Percentiles rank a stretch among this genome's conserved stretches.
Conservation (phyloP, 495 filamentous ascomycete species). For the Aspergillus bertholletiae region DNA sequence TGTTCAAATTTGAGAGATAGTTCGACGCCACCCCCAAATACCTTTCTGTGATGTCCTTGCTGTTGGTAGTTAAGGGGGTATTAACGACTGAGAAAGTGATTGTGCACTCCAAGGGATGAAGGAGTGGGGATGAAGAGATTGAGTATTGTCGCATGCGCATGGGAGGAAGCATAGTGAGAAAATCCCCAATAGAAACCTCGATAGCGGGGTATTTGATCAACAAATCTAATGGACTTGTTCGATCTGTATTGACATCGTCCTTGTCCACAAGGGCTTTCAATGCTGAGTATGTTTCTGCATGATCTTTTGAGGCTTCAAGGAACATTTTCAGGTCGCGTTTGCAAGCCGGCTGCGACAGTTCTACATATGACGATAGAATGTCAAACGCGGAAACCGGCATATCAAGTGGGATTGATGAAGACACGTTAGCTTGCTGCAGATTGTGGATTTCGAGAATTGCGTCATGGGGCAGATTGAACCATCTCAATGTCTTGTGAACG, state of each 20-base stretch:
- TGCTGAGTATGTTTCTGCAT: slow-evolving; percentile 31
- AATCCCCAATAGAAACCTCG: slow-evolving; percentile 55
- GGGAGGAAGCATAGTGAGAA: slow-evolving; percentile 66
- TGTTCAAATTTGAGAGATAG: slow-evolving; percentile 53
- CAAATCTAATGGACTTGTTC: slow-evolving; percentile 61
- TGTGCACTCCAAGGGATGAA: slow-evolving; percentile 52
- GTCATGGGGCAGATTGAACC: slow-evolving; percentile 61
- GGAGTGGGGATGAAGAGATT: slow-evolving; percentile 72
- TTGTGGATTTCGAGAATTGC: slow-evolving; percentile 46
- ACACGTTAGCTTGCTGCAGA: slow-evolving; percentile 24
- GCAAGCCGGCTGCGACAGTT: slow-evolving; percentile 67
- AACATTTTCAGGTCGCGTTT: slow-evolving; percentile 46
- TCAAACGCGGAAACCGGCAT: slow-evolving; percentile 57
- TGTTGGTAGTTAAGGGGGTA: slow-evolving; percentile 46
- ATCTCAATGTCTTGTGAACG: too few relatives aligned
- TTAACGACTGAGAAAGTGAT: slow-evolving; percentile 67
- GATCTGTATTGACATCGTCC: slow-evolving; percentile 54
- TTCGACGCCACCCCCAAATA: slow-evolving; percentile 58
- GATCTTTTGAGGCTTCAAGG: slow-evolving; percentile 38
- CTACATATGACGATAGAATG: slow-evolving; percentile 66
- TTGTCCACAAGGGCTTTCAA: too few relatives aligned
- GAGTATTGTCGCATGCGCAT: slow-evolving; percentile 76
- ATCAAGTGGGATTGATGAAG: slow-evolving; percentile 55
- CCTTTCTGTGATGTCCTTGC: slow-evolving; percentile 25
- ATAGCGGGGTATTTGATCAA: slow-evolving; percentile 56